Conservation (phyloP, 2,329 filamentous ascomycete species). For the Simplicillium sp. region DNA sequence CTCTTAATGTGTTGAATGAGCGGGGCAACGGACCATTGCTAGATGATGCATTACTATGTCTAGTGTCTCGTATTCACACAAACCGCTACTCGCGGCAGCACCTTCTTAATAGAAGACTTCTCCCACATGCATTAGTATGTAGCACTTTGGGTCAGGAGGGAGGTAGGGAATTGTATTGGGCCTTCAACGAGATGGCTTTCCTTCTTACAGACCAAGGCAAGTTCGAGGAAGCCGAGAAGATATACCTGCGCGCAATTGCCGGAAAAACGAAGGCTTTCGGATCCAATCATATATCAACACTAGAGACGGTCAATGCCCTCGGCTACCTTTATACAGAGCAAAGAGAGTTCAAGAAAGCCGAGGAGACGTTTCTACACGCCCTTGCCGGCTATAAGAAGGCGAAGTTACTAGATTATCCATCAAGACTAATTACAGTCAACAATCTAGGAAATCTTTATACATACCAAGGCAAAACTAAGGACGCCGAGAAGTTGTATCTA, state of each 20-base stretch:
- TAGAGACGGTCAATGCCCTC: slow-evolving; percentile 6
- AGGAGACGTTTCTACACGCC: slow-evolving; percentile 13
- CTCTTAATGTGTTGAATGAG: slow-evolving; percentile 14
- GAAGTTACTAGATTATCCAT: slow-evolving; percentile 5
- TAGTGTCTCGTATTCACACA: slow-evolving; percentile 7
- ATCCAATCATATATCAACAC: slow-evolving; percentile 1
- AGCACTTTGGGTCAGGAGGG: neutral
- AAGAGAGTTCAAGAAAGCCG: slow-evolving; percentile 14
- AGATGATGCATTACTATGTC: slow-evolving; percentile 5
- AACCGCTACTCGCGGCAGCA: slow-evolving; percentile 5
- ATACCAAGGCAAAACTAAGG: slow-evolving; percentile 12
- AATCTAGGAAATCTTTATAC: slow-evolving; percentile 13
- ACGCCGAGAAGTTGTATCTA: slow-evolving; percentile 15
- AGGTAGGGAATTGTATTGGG: neutral
- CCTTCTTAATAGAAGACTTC: slow-evolving; percentile 10
- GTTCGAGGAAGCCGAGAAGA: slow-evolving; percentile 14
- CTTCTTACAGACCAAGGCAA: slow-evolving; percentile 14
- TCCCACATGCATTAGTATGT: slow-evolving; percentile 10
- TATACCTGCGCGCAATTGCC: slow-evolving; percentile 11
- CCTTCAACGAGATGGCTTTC: slow-evolving; percentile 10
- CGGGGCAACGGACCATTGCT: slow-evolving; percentile 1
- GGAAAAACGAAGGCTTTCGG: slow-evolving; percentile 8
- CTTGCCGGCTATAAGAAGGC: slow-evolving; percentile 12
- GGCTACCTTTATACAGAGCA: slow-evolving; percentile 13
- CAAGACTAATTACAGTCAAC: neutral